Conservation (phyloP, 129 eudicot species). For the Ambrosia trifida region DNA sequence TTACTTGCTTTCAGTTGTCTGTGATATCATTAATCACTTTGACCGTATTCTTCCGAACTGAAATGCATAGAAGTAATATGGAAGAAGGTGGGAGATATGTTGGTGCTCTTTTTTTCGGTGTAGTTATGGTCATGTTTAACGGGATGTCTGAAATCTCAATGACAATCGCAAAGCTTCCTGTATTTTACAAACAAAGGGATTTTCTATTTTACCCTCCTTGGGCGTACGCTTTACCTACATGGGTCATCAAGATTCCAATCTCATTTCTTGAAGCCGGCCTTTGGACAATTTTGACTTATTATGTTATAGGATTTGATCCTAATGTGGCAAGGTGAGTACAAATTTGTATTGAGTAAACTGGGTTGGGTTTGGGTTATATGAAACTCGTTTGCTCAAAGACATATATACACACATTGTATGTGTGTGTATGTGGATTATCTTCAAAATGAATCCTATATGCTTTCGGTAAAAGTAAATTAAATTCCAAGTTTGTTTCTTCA, state of each 20-base stretch:
- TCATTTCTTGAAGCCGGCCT: conserved; percentile 56
- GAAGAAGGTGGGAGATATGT: conserved; percentile 47
- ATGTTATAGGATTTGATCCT: conserved; percentile 77
- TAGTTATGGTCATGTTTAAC: conserved; percentile 47
- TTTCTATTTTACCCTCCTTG: conserved; percentile 76
- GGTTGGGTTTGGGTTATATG: too few species aligned
- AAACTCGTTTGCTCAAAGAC: background rate
- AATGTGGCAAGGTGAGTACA: conserved; percentile 55
- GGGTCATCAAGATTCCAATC: conserved; percentile 69
- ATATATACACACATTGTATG: background rate
- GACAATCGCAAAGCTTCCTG: conserved; percentile 79
- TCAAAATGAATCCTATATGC: too few species aligned
- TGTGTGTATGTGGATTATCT: too few species aligned
- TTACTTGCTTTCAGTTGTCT: conserved; percentile 22
- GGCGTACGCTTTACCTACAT: conserved; percentile 71
- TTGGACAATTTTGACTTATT: conserved; percentile 63
- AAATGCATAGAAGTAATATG: conserved; percentile 36
- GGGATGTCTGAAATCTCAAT: conserved; percentile 77
- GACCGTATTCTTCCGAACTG: conserved; percentile 68
- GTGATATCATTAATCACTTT: conserved; percentile 41
- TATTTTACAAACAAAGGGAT: conserved; percentile 79
- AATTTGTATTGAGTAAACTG: background rate
- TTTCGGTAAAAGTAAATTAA: too few species aligned
- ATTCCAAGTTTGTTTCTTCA: too few species aligned
- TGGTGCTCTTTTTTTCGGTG: conserved; percentile 57